A percentile compares a stretch with the other conserved stretches of the same genome.
Evolutionary conservation across 129 eudicot species (phyloP).

Genomic region (Scalesia atractyloides): DNA sequence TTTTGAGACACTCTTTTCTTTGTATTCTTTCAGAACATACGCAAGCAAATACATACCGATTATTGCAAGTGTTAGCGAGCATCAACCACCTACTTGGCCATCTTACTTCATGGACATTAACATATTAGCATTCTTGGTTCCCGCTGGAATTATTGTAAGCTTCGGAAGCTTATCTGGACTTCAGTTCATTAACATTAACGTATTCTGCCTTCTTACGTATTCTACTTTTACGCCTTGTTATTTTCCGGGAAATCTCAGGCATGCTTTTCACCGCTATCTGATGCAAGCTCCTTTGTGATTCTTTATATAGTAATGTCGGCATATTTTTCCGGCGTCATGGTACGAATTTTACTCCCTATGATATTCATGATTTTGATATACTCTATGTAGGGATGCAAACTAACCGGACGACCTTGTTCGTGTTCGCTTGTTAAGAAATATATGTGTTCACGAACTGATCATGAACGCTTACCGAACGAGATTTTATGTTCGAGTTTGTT

Average conservation of each 20-base stretch:
- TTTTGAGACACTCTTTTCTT: neutral
- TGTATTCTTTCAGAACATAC: constrained; percentile 66
- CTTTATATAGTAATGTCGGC: constrained; percentile 94
- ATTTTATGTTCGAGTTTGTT: too few species aligned
- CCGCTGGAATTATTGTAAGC: constrained; percentile 98
- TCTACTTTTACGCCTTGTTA: neutral
- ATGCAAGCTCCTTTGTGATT: constrained; percentile 94
- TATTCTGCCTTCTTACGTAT: constrained; percentile 4
- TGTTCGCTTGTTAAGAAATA: too few species aligned
- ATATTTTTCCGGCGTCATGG: constrained; percentile 99
- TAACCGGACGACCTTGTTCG: too few species aligned
- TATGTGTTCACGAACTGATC: too few species aligned
- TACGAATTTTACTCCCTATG: constrained; percentile 27
- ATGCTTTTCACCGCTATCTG: constrained; percentile 88
- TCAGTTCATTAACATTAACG: neutral
- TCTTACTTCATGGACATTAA: constrained; percentile 99
- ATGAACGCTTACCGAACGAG: too few species aligned
- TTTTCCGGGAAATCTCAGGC: constrained; percentile 54
- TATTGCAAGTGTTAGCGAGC: constrained; percentile 99
- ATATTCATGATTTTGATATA: neutral
- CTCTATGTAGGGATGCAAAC: too few species aligned
- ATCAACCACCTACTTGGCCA: constrained; percentile 99
- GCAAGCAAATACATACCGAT: constrained; percentile 99
- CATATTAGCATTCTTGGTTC: constrained; percentile 96
- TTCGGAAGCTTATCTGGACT: constrained; percentile 17